A percentile compares a stretch with the other conserved stretches of the same genome.
Conservation (phyloP, 1,284 basidiomycete genomes). For the Naganishia sp. region DNA sequence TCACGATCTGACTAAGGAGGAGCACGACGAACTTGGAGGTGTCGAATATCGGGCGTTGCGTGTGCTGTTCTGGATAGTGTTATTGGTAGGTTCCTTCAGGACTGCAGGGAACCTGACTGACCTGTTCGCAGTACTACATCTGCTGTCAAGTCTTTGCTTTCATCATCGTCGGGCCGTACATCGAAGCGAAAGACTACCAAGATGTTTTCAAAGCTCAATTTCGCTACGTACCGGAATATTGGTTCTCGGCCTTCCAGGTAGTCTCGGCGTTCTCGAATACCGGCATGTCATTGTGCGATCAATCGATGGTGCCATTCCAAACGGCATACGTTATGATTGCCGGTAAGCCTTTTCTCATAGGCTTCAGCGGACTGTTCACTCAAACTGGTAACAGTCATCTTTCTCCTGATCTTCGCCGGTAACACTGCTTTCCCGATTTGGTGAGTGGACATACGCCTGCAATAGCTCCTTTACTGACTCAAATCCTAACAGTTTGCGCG, state of each 20-base stretch:
- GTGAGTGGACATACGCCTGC: slow-evolving; percentile 55
- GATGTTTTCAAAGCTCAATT: slow-evolving; percentile 62
- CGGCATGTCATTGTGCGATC: slow-evolving; percentile 84
- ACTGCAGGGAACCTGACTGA: slow-evolving; percentile 34
- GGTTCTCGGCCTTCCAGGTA: slow-evolving; percentile 85
- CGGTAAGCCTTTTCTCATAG: slow-evolving; percentile 39
- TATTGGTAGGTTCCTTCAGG: slow-evolving; percentile 56
- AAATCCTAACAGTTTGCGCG: slow-evolving; percentile 59
- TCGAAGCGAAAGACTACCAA: slow-evolving; percentile 60
- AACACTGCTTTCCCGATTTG: slow-evolving; percentile 85
- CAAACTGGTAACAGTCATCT: slow-evolving; percentile 41
- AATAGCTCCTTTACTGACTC: slow-evolving; percentile 6
- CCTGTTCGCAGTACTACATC: slow-evolving; percentile 66
- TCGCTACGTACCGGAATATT: slow-evolving; percentile 61
- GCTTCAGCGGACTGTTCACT: neutral
- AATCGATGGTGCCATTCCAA: slow-evolving; percentile 85
- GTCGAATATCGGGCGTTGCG: slow-evolving; percentile 90
- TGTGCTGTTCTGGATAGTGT: slow-evolving; percentile 73
- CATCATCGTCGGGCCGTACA: slow-evolving; percentile 76
- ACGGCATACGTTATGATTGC: slow-evolving; percentile 78
- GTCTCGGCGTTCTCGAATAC: slow-evolving; percentile 88
- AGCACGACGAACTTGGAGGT: slow-evolving; percentile 88
- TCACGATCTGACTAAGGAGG: slow-evolving; percentile 71
- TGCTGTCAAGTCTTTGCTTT: slow-evolving; percentile 67
- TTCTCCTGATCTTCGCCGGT: slow-evolving; percentile 77